phyloP scores from a whole-genome alignment of 164 flowering plant species.

The Chimonanthus salicifolius region DNA sequence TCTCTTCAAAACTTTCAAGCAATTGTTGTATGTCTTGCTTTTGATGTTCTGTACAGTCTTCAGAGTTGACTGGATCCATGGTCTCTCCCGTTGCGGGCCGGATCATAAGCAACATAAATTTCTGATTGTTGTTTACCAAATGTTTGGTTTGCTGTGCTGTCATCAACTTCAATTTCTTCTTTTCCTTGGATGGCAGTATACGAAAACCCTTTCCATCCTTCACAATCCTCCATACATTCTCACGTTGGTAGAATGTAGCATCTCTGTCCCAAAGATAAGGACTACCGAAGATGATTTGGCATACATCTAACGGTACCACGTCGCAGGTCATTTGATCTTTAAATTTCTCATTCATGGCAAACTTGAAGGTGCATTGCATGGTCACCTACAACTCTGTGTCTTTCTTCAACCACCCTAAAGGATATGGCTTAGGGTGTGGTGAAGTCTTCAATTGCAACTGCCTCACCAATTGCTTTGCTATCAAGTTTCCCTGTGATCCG shows the following conservation, averaged over 20 bases:
- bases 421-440: neutral
- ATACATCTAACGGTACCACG: neutral
- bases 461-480: no score
- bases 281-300: neutral
- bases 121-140: neutral
- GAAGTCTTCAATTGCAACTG: no score
- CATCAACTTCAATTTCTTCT: neutral
- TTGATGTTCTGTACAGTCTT: no score
- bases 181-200: neutral
- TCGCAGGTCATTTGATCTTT: conserved; percentile 3
- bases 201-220: neutral
- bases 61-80: no score
- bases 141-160: neutral
- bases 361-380: neutral
- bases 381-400: neutral
- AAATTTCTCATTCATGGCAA: conserved; percentile 2
- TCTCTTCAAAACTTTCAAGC: neutral
- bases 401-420: neutral
- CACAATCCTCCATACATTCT: neutral
- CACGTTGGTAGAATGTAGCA: neutral
- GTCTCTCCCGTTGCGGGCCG: neutral
- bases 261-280: conserved; percentile 6
- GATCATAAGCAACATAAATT: neutral
- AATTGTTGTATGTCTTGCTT: neutral
- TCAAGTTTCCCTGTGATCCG: no score